Evolutionary conservation across 1,284 basidiomycete species (phyloP).

Genomic region (Bjerkandera adusta): DNA sequence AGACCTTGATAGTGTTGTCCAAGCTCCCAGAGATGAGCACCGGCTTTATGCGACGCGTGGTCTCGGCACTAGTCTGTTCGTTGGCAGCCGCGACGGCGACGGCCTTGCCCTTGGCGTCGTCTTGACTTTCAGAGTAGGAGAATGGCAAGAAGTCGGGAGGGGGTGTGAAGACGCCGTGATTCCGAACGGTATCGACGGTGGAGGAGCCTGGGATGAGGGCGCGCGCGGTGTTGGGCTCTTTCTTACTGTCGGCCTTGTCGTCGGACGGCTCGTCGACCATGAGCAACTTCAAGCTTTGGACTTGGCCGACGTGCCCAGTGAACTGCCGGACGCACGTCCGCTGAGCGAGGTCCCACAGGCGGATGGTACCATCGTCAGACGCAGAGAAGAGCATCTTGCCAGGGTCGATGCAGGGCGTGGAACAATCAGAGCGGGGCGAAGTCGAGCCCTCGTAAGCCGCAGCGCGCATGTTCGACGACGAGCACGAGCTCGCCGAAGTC

Average conservation of each 20-base stretch:
- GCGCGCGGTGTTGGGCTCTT: background rate
- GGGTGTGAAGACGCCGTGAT: too few species aligned
- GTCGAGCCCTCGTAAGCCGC: constrained; percentile 31
- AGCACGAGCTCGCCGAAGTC: constrained; percentile 36
- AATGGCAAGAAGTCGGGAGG: too few species aligned
- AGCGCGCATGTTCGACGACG: constrained; percentile 33
- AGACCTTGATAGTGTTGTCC: constrained; percentile 95
- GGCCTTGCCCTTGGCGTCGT: constrained; percentile 12
- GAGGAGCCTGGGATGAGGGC: constrained; percentile 14
- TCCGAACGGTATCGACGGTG: too few species aligned
- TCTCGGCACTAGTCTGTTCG: constrained; percentile 4
- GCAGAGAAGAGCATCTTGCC: constrained; percentile 97
- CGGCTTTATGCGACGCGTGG: constrained; percentile 42
- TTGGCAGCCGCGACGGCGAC: constrained; percentile 5
- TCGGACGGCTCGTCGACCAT: constrained; percentile 26
- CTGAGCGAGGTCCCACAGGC: constrained; percentile 88
- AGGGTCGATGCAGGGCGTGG: constrained; percentile 55
- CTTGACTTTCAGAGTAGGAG: too few species aligned
- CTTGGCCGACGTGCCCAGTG: constrained; percentile 91
- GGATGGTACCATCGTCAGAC: constrained; percentile 92
- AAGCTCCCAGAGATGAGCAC: constrained; percentile 88
- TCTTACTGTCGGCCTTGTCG: too few species aligned
- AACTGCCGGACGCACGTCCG: constrained; percentile 85
- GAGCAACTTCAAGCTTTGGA: constrained; percentile 87
- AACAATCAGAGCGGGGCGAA: constrained; percentile 18